phyloP scores from a whole-genome alignment of 2,329 filamentous ascomycete genomes.

The Arthroderma sp. region DNA sequence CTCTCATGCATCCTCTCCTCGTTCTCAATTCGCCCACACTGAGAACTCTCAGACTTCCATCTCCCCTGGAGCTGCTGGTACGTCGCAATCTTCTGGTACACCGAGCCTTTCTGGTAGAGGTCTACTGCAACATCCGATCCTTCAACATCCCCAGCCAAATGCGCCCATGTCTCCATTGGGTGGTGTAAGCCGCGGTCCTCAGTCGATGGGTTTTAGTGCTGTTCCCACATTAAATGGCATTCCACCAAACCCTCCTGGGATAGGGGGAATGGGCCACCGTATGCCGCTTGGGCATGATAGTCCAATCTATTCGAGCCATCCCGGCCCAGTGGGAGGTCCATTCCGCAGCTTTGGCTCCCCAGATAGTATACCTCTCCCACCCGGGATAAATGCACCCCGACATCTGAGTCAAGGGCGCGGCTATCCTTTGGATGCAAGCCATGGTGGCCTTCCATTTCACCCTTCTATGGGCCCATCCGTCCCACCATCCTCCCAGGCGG shows the following conservation, averaged over 20 bases:
- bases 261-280: constrained; percentile 41
- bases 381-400: constrained; percentile 47
- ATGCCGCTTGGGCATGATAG: constrained; percentile 38
- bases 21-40: constrained; percentile 30
- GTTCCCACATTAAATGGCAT: constrained; percentile 44
- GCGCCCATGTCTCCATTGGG: constrained; percentile 53
- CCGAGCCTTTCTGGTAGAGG: constrained; percentile 48
- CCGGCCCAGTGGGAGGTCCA: constrained; percentile 39
- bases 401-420: constrained; percentile 45
- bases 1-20: constrained; percentile 54
- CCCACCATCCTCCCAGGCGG: constrained; percentile 21
- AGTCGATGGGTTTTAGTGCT: constrained; percentile 35
- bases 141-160: constrained; percentile 46
- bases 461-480: constrained; percentile 31
- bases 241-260: constrained; percentile 42
- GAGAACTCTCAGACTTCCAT: constrained; percentile 52
- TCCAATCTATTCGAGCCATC: constrained; percentile 41
- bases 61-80: constrained; percentile 48
- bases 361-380: constrained; percentile 41
- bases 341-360: constrained; percentile 41
- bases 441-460: constrained; percentile 28
- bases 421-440: constrained; percentile 36
- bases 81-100: constrained; percentile 52
- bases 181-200: constrained; percentile 47
- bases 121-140: constrained; percentile 32